These are phyloP conservation scores for Lecanicillium sp. DNA, from an alignment of 2,329 filamentous ascomycete genomes.

Conservation along the genomic window DNA sequence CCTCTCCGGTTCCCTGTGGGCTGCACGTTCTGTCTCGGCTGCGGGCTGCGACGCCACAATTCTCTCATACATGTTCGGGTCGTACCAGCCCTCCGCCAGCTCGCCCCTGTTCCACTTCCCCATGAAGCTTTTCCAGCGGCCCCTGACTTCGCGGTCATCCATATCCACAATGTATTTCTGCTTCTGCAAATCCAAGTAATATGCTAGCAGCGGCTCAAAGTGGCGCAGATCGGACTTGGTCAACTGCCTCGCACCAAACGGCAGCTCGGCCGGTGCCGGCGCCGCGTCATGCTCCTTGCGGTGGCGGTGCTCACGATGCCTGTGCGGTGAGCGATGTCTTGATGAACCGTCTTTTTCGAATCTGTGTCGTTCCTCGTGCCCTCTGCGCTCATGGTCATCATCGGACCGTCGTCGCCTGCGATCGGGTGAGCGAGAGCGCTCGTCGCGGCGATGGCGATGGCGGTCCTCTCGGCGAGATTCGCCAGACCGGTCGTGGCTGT, in stretches of 20 bases:
- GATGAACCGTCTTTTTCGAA: slow-evolving; percentile 4
- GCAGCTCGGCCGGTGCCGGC: slow-evolving; percentile 37
- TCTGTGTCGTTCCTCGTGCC: slow-evolving; percentile 7
- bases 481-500: too few species aligned
- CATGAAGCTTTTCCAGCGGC: slow-evolving; percentile 90
- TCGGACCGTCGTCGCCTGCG: slow-evolving; percentile 14
- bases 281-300: slow-evolving; percentile 12
- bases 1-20: slow-evolving; percentile 1
- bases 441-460: slow-evolving; percentile 8
- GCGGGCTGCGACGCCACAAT: slow-evolving; percentile 25
- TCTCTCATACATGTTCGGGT: slow-evolving; percentile 59
- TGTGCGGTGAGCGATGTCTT: slow-evolving; percentile 12
- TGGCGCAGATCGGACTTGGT: slow-evolving; percentile 60
- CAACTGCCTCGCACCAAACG: slow-evolving; percentile 59
- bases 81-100: slow-evolving; percentile 89
- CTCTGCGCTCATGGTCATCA: neutral
- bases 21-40: neutral
- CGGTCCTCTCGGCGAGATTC: neutral
- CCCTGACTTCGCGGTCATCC: slow-evolving; percentile 67
- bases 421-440: slow-evolving; percentile 15
- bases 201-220: slow-evolving; percentile 68
- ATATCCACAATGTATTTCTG: slow-evolving; percentile 61
- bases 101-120: slow-evolving; percentile 88
- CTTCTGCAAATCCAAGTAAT: slow-evolving; percentile 88
- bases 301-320: slow-evolving; percentile 10